Evolutionary conservation across 2,329 filamentous ascomycete species (phyloP).

Genomic region (Fonsecaea erecta): DNA sequence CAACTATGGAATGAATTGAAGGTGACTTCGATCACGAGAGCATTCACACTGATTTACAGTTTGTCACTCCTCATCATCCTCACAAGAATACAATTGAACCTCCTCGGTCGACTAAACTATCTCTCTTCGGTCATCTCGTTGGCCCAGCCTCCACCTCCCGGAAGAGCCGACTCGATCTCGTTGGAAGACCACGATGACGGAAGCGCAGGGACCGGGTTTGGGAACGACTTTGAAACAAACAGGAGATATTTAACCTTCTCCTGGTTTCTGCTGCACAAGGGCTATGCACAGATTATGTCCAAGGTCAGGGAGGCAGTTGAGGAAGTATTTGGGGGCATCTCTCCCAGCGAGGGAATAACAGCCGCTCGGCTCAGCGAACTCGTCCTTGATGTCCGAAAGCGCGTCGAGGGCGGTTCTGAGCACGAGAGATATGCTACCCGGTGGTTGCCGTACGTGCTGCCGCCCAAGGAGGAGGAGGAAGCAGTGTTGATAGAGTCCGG

Average conservation of each 20-base stretch:
- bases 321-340: constrained; percentile 85
- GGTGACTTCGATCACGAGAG: constrained; percentile 85
- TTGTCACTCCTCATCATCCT: constrained; percentile 86
- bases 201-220: constrained; percentile 75
- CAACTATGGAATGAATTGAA: constrained; percentile 98
- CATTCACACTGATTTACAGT: constrained; percentile 91
- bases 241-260: constrained; percentile 93
- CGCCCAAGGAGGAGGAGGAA: constrained; percentile 72
- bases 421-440: constrained; percentile 65
- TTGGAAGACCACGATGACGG: constrained; percentile 94
- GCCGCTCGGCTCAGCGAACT: constrained; percentile 79
- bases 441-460: constrained; percentile 86
- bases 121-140: constrained; percentile 92
- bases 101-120: constrained; percentile 92
- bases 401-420: constrained; percentile 76
- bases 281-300: constrained; percentile 80
- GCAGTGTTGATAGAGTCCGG: constrained; percentile 82
- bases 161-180: constrained; percentile 61
- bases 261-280: constrained; percentile 95
- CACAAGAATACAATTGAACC: constrained; percentile 93
- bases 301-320: constrained; percentile 85
- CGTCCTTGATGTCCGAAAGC: constrained; percentile 79
- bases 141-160: constrained; percentile 72
- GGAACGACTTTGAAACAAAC: constrained; percentile 95
- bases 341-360: constrained; percentile 84